Evolutionary conservation across 164 flowering plant genomes (phyloP), one percentile per base, ranked within the genome.

Genomic region (Chimonanthus salicifolius): DNA sequence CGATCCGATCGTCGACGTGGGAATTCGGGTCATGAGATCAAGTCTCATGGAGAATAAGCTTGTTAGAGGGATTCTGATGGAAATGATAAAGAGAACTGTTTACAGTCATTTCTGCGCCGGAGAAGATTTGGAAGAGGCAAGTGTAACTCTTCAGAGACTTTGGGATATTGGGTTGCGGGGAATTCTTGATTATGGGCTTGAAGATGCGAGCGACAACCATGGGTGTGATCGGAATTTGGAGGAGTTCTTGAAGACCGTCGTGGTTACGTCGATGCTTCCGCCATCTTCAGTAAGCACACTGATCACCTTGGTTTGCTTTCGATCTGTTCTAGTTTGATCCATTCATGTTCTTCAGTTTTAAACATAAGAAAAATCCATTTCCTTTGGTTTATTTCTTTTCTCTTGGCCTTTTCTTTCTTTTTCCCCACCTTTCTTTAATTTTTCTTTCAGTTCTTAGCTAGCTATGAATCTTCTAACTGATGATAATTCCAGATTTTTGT

Each of bases 51-150:
- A 85, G 3, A 73, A 16, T 18, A 73, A 64, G 7, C 5, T 79
- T 5, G 3, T 80, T 3, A 76, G 85, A 18, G 74, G 78, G n/a
- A 58, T 75, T 6, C 45, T 89, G 1, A 9, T 87, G 68, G 78
- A 74, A 46, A 48, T 58, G 2, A 70, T 87, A 0, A 84, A 80
- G 80, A 82, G 73, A 6, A 89, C 90, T 6, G 83, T 93, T 49
- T 95, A 78, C 62, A 89, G 86, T 15, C 99, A 95, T 64, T 95
- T 95, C 45, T 88, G 92, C 9, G 97, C 91, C 0, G 99, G 98
- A 0, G 84, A 84, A 75, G 80, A 79, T 68, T 63, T 74, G 47
- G 82, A 48, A n/a, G 94, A 88, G 74, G 90, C 87, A 10, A 80
- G 75, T 1, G 4, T 33, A 67, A 82, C 90, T 2, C 83, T 93